Percentiles rank a stretch among this genome's conserved stretches.
phyloP scores from a whole-genome alignment of 2,329 filamentous ascomycete genomes.

The Paecilomyces sp. region DNA sequence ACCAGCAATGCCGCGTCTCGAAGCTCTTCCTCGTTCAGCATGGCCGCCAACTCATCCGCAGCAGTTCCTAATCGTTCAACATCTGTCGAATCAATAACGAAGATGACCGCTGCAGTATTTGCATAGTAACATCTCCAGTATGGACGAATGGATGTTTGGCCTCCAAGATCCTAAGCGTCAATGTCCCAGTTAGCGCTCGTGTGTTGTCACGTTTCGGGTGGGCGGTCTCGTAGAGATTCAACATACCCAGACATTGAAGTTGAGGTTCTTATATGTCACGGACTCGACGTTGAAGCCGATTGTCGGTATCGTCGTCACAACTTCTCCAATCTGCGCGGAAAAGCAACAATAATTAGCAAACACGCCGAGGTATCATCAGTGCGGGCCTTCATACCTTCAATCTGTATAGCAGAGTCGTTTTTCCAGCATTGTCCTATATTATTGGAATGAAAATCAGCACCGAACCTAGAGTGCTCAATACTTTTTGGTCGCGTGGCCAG shows the following conservation, averaged over 20 bases:
- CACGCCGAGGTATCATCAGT: neutral
- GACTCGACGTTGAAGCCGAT: conserved; percentile 99
- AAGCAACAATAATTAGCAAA: conserved; percentile 6
- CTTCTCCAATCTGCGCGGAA: conserved; percentile 74
- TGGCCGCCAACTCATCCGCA: conserved; percentile 83
- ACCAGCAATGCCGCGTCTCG: conserved; percentile 87
- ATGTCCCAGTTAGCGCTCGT: neutral
- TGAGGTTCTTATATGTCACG: conserved; percentile 95
- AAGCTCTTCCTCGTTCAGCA: conserved; percentile 96
- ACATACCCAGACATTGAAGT: conserved; percentile 96
- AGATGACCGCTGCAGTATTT: conserved; percentile 96
- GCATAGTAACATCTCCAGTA: conserved; percentile 99
- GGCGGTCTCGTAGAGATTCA: neutral
- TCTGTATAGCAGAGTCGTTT: conserved; percentile 93
- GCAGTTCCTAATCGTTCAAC: conserved; percentile 91
- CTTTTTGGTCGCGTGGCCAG: conserved; percentile 5
- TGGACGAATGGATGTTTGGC: conserved; percentile 95
- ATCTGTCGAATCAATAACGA: conserved; percentile 97
- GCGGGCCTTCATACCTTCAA: conserved; percentile 63
- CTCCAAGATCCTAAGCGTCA: conserved; percentile 67
- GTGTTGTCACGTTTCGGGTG: neutral
- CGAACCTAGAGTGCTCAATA: conserved; percentile 13
- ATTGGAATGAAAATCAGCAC: neutral
- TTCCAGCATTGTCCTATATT: conserved; percentile 87
- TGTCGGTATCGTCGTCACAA: conserved; percentile 97